A percentile compares a stretch with the other conserved stretches of the same genome.
Conservation (phyloP, 352 stramenopile genomes). For the Peronospora farinosa region DNA sequence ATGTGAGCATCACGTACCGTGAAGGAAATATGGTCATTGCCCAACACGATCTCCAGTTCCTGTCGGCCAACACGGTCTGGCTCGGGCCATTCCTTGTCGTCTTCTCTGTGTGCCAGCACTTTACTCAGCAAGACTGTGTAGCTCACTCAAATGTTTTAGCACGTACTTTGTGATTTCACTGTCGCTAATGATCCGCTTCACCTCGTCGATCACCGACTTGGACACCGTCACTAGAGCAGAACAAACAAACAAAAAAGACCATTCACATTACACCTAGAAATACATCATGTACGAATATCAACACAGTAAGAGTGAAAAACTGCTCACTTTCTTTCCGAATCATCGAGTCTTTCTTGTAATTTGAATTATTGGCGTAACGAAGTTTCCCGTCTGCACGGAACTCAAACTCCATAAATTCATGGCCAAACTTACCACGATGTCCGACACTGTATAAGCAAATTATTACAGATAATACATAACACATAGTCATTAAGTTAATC, state of each 20-base stretch:
- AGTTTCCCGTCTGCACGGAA: slow-evolving; percentile 88
- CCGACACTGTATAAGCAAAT: slow-evolving; percentile 64
- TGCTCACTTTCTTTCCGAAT: slow-evolving; percentile 92
- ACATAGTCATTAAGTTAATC: too few species aligned
- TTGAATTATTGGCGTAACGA: slow-evolving; percentile 97
- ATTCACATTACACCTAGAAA: not conserved
- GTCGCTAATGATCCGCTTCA: slow-evolving; percentile 90
- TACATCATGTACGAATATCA: not conserved
- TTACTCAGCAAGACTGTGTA: not conserved
- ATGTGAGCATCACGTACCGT: slow-evolving; percentile 45
- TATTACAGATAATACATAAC: too few species aligned
- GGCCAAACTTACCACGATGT: slow-evolving; percentile 93
- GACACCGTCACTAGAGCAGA: slow-evolving; percentile 75
- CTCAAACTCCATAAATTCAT: slow-evolving; percentile 98
- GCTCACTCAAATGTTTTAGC: not conserved
- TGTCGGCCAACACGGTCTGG: slow-evolving; percentile 89
- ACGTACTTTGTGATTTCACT: slow-evolving; percentile 88
- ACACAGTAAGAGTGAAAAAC: not conserved
- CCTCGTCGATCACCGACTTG: slow-evolving; percentile 89
- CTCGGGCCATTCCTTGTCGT: slow-evolving; percentile 95
- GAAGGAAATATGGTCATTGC: slow-evolving; percentile 96
- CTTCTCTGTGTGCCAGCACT: slow-evolving; percentile 53
- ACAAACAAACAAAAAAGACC: not conserved
- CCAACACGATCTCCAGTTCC: slow-evolving; percentile 94
- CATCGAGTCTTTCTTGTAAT: slow-evolving; percentile 97